Conservation (phyloP, 192 early-diverging fungal species). For the Chytriomyces confervae region DNA sequence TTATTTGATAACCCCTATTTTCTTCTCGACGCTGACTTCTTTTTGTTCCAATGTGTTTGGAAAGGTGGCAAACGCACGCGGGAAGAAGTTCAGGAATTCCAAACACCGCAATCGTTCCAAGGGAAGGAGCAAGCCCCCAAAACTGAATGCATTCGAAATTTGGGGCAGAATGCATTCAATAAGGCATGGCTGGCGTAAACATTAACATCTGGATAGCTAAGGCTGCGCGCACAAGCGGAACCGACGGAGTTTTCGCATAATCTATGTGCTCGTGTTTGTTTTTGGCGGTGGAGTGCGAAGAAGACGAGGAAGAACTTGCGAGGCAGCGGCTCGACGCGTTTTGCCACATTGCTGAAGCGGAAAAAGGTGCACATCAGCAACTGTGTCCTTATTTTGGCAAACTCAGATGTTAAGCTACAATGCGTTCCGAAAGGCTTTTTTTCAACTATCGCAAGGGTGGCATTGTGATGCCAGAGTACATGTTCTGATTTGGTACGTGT, state of each 20-base stretch:
- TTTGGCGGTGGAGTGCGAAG: conserved; percentile 1
- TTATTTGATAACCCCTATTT: conserved; percentile 1
- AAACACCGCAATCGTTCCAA: conserved; percentile 2
- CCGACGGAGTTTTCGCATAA: not conserved
- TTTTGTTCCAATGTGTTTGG: not conserved
- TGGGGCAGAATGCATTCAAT: not conserved
- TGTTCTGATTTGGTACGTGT: conserved; percentile 20
- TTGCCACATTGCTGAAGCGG: not conserved
- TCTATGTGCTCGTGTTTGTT: conserved; percentile 25
- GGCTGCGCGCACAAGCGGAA: not conserved
- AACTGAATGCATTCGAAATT: not conserved
- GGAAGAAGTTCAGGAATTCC: conserved; percentile 1
- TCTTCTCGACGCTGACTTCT: not conserved
- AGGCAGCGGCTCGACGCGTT: not conserved
- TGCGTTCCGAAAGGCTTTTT: not conserved
- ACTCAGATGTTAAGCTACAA: not conserved
- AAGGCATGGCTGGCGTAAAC: not conserved
- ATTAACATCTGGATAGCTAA: conserved; percentile 20
- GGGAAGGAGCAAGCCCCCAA: not conserved
- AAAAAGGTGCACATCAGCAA: not conserved
- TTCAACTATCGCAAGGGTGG: not conserved
- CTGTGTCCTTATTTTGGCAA: no score
- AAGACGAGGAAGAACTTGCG: not conserved
- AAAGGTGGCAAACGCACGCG: conserved; percentile 20
- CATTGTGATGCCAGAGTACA: conserved; percentile 9